phyloP scores from a whole-genome alignment of 108 stramenopile species.

The Nitzschia sp. region DNA sequence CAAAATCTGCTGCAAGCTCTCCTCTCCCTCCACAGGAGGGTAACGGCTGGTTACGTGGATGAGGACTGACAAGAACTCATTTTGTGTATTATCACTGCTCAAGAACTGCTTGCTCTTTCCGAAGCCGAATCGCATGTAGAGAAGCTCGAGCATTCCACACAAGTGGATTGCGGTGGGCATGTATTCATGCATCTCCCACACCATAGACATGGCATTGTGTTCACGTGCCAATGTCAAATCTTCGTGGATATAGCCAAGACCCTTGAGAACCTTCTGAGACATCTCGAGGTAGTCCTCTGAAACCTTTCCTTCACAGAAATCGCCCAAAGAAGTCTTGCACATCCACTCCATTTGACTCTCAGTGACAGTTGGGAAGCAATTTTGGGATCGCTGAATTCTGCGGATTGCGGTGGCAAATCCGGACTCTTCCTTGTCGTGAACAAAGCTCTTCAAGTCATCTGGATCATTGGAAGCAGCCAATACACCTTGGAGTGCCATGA shows the following conservation, averaged over 20 bases:
- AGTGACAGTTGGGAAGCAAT: constrained; percentile 78
- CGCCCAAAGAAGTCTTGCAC: constrained; percentile 69
- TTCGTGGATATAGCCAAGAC: constrained; percentile 76
- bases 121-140: constrained; percentile 82
- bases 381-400: constrained; percentile 69
- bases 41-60: constrained; percentile 85
- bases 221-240: constrained; percentile 81
- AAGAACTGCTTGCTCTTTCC: constrained; percentile 85
- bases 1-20: constrained; percentile 77
- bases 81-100: constrained; percentile 82
- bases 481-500: constrained; percentile 86
- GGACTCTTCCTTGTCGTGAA: constrained; percentile 58
- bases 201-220: constrained; percentile 82
- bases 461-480: constrained; percentile 87
- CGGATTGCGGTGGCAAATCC: constrained; percentile 70
- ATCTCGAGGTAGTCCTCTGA: constrained; percentile 66
- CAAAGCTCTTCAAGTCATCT: constrained; percentile 66
- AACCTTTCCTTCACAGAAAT: constrained; percentile 71
- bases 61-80: constrained; percentile 81
- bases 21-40: constrained; percentile 73
- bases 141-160: constrained; percentile 68
- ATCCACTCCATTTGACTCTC: constrained; percentile 85
- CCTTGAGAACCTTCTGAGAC: constrained; percentile 64
- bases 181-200: constrained; percentile 83
- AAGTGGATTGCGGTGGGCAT: constrained; percentile 80